A percentile compares a stretch with the other conserved stretches of the same genome.
These are phyloP conservation scores for Saccharomycopsis capsularis DNA, from an alignment of 805 yeast genomes.

Conservation along the genomic window DNA sequence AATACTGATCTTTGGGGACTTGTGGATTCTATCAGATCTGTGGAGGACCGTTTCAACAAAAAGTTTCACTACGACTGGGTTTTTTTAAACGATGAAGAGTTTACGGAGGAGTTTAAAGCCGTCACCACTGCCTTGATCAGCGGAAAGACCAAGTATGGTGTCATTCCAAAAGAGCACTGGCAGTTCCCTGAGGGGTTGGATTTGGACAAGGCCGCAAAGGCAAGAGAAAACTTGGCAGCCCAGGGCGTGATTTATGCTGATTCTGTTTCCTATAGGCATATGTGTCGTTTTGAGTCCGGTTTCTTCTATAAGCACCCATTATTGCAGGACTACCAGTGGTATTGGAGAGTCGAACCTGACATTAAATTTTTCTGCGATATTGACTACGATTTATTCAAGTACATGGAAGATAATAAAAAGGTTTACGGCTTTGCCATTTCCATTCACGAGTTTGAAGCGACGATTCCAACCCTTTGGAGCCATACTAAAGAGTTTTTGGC, in stretches of 20 bases:
- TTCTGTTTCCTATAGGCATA: conserved; percentile 71
- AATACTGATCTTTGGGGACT: conserved; percentile 56
- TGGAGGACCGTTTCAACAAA: conserved; percentile 75
- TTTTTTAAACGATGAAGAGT: conserved; percentile 75
- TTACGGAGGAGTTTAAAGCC: conserved; percentile 61
- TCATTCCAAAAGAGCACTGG: conserved; percentile 78
- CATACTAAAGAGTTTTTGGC: conserved; percentile 58
- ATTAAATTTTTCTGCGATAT: conserved; percentile 69
- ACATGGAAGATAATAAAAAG: conserved; percentile 68
- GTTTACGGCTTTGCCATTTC: conserved; percentile 73
- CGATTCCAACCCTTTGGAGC: conserved; percentile 75
- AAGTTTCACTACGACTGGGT: conserved; percentile 86
- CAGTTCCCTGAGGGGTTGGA: conserved; percentile 78
- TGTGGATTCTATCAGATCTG: conserved; percentile 53
- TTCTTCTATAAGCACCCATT: conserved; percentile 70
- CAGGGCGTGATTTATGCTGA: conserved; percentile 65
- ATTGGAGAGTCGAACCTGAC: conserved; percentile 92
- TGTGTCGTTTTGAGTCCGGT: conserved; percentile 87
- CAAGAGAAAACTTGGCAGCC: conserved; percentile 46
- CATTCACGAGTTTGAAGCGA: conserved; percentile 58
- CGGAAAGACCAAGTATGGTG: conserved; percentile 66
- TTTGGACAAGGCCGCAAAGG: conserved; percentile 56
- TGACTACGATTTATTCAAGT: conserved; percentile 72
- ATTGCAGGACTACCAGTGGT: conserved; percentile 66
- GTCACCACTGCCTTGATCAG: conserved; percentile 47